Base-by-base conservation (phyloP, 2,329 filamentous ascomycete species). In the Arachnomyces sp. region DNA sequence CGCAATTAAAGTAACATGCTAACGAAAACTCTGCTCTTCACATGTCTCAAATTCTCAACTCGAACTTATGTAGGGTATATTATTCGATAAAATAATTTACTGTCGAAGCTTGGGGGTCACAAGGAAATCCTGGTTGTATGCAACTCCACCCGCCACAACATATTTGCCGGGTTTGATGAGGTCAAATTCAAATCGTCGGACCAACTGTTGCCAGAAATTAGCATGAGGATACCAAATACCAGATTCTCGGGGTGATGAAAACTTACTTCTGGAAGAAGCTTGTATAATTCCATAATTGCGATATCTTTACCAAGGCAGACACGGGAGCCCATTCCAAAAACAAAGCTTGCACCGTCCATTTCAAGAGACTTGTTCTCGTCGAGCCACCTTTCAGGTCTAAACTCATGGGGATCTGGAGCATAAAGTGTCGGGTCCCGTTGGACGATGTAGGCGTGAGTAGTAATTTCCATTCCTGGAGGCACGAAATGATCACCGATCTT, bases 301-400 rank as follows among this genome's bases (percentile, higher is more conserved):
- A 55, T 51, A 31, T 54, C 48, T 37, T 53, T 54, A 11, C 52
- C 52, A 7, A 54, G 17, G 34, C 51, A 54, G 25, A 46, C 42
- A 7, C 52, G 44, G 8, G 45, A 33, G 2, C 52, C 52, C 2
- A 47, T 31, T 2, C 52, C 51, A 38, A 53, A 54, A 2, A 41
- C 41, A 21, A 54, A 52, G 36, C 42, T 46, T 4, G 33, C 29
- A 8, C 40, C 40, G 16, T 50, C 48, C 34, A 50, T 41, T 28
- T 33, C 36, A 7, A 39, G 36, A 8, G 30, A 31, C 12, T 29
- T 30, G 13, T 40, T 42, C 21, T 17, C 17, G 36, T 60, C 65
- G 0, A 69, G 47, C 67, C 71, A 71, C n/a, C 69, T 54, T 43
- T 73, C 69, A 0, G 69, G 69, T 17, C 56, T 54, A 46, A 69